phyloP scores from a whole-genome alignment of 257 asterid genomes.

The Ballota nigra region DNA sequence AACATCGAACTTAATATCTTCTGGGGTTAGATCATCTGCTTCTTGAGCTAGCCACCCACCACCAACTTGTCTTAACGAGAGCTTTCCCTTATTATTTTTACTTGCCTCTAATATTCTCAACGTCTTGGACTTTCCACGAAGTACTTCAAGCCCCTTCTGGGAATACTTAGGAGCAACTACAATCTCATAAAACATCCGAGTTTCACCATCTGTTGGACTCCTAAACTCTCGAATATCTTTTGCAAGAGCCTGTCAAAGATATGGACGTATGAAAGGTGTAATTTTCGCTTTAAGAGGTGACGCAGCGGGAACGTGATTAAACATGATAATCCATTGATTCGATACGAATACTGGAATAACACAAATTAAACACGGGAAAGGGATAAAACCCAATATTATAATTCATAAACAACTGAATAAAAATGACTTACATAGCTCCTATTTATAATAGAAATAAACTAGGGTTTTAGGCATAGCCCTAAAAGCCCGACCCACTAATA shows the following conservation, averaged over 20 bases:
- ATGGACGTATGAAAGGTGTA: neutral
- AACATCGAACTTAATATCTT: constrained; percentile 65
- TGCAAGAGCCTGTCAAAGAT: constrained; percentile 68
- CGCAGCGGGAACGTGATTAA: no score
- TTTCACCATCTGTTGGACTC: constrained; percentile 88
- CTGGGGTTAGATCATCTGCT: constrained; percentile 89
- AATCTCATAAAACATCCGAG: constrained; percentile 94
- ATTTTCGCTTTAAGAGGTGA: neutral
- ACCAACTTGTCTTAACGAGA: constrained; percentile 90
- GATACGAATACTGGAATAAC: no score
- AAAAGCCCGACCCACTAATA: no score
- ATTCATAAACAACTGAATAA: no score
- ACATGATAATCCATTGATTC: no score
- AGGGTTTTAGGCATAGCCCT: no score
- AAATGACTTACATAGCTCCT: no score
- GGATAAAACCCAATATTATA: no score
- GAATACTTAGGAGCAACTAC: constrained; percentile 90
- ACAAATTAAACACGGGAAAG: no score
- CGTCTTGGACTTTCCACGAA: constrained; percentile 89
- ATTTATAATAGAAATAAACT: no score
- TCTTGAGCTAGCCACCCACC: constrained; percentile 99
- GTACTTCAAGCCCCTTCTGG: constrained; percentile 85
- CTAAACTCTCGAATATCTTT: constrained; percentile 88
- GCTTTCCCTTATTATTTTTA: constrained; percentile 74
- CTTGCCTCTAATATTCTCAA: constrained; percentile 89